Conservation (phyloP, 179 eudicot species). For the Camellia oleifera region DNA sequence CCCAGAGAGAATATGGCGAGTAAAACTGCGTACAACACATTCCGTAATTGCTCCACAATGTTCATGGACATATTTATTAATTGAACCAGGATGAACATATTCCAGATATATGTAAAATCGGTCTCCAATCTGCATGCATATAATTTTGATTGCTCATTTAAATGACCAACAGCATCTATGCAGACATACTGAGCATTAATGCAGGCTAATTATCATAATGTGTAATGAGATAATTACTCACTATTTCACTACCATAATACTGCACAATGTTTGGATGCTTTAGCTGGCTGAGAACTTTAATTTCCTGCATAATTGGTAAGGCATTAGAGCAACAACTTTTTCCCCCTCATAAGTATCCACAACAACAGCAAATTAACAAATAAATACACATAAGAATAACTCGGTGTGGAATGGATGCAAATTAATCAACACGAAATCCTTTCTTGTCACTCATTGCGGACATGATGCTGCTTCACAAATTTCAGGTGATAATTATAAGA, state of each 20-base stretch:
- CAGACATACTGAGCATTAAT: not conserved
- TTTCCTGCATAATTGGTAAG: constrained; percentile 54
- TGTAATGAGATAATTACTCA: constrained; percentile 36
- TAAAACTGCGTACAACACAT: constrained; percentile 88
- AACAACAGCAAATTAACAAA: not conserved
- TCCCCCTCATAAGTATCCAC: not conserved
- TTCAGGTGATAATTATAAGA: not conserved
- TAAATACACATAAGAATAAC: not conserved
- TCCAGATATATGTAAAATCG: constrained; percentile 82
- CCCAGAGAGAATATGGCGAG: constrained; percentile 92
- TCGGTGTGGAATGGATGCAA: too few relatives aligned
- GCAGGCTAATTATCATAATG: not conserved
- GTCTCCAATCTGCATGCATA: constrained; percentile 61
- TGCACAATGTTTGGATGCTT: constrained; percentile 95
- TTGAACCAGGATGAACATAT: constrained; percentile 96
- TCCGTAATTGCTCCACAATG: constrained; percentile 90
- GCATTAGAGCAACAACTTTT: not conserved
- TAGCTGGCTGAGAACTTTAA: constrained; percentile 71
- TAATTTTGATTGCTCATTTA: constrained; percentile 8
- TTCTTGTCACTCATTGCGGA: not conserved
- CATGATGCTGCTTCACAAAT: not conserved
- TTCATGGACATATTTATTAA: constrained; percentile 73
- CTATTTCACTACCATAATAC: constrained; percentile 94
- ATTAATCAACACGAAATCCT: not conserved
- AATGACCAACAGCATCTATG: constrained; percentile 1